A percentile compares a stretch with the other conserved stretches of the same genome.
phyloP scores from a whole-genome alignment of 257 asterid genomes.

The Nicotiana noctiflora region DNA sequence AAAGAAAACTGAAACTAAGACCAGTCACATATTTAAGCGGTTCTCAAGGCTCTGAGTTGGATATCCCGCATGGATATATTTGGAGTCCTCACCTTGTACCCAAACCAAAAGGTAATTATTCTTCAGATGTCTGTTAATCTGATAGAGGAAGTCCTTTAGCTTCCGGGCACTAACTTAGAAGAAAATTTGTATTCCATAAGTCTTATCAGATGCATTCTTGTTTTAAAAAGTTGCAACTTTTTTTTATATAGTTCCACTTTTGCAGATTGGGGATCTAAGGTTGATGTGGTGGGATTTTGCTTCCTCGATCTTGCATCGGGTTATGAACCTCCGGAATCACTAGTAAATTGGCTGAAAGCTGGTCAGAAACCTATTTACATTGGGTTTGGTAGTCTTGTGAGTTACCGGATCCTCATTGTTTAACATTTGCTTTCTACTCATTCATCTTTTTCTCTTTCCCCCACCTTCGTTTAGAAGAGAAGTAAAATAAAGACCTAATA shows the following conservation, averaged over 20 bases:
- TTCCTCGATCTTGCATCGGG: slow-evolving; percentile 94
- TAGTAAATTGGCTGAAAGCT: slow-evolving; percentile 79
- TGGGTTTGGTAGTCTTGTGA: slow-evolving; percentile 88
- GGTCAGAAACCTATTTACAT: slow-evolving; percentile 81
- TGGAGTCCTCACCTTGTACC: slow-evolving; percentile 99
- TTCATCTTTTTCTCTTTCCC: background rate
- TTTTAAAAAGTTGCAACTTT: background rate
- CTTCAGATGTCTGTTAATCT: background rate
- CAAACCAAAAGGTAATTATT: slow-evolving; percentile 77
- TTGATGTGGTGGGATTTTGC: slow-evolving; percentile 97
- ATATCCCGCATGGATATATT: slow-evolving; percentile 86
- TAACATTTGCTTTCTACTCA: slow-evolving; percentile 1
- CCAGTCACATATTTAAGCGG: slow-evolving; percentile 94
- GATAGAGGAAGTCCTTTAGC: background rate
- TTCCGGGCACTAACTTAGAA: background rate
- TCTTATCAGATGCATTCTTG: slow-evolving; percentile 3
- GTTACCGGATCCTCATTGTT: slow-evolving; percentile 24
- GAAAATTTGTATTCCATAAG: background rate
- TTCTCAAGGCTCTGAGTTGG: slow-evolving; percentile 71
- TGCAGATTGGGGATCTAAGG: slow-evolving; percentile 97
- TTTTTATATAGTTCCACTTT: slow-evolving; percentile 21
- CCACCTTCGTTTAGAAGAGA: slow-evolving; percentile 11
- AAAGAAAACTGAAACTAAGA: slow-evolving; percentile 78
- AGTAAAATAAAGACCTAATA: background rate
- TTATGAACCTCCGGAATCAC: slow-evolving; percentile 81